A percentile compares a stretch with the other conserved stretches of the same genome.
Conservation (phyloP, 2,329 filamentous ascomycete species). For the Sporothrix euskadiensis region DNA sequence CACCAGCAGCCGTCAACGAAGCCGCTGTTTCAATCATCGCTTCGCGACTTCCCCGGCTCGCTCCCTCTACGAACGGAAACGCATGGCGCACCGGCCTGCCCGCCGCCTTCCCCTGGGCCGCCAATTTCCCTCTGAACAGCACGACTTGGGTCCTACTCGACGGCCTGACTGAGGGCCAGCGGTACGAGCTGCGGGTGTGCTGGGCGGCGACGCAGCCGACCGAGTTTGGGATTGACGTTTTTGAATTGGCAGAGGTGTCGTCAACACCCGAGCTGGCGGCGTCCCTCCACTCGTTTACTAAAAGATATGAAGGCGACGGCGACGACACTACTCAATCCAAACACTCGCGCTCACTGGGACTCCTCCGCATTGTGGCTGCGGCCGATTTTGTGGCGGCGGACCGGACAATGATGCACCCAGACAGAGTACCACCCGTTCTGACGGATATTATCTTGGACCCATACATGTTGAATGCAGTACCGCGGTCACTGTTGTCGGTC, state of each 20-base stretch:
- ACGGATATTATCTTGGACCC: conserved; percentile 86
- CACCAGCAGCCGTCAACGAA: too few relatives aligned
- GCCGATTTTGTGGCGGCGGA: conserved; percentile 85
- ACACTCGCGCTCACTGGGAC: conserved; percentile 46
- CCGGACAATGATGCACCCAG: conserved; percentile 65
- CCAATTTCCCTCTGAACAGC: conserved; percentile 56
- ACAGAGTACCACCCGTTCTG: conserved; percentile 67
- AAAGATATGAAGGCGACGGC: not conserved
- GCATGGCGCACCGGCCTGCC: conserved; percentile 64
- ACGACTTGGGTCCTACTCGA: conserved; percentile 82
- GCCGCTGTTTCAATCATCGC: not conserved
- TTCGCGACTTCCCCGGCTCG: conserved; percentile 22
- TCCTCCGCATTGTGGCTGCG: conserved; percentile 72
- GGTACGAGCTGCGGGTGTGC: conserved; percentile 90
- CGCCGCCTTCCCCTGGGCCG: conserved; percentile 64
- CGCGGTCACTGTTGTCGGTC: conserved; percentile 73
- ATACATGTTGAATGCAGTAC: conserved; percentile 72
- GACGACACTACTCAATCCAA: not conserved
- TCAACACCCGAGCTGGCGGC: conserved; percentile 62
- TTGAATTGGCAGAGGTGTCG: conserved; percentile 62
- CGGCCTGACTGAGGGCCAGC: conserved; percentile 65
- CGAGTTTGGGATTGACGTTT: conserved; percentile 68
- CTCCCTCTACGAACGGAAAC: conserved; percentile 9
- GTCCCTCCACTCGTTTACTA: conserved; percentile 62
- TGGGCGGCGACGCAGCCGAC: conserved; percentile 97